Conservation (phyloP, 331 rosid genomes). For the Acacia pycnantha region DNA sequence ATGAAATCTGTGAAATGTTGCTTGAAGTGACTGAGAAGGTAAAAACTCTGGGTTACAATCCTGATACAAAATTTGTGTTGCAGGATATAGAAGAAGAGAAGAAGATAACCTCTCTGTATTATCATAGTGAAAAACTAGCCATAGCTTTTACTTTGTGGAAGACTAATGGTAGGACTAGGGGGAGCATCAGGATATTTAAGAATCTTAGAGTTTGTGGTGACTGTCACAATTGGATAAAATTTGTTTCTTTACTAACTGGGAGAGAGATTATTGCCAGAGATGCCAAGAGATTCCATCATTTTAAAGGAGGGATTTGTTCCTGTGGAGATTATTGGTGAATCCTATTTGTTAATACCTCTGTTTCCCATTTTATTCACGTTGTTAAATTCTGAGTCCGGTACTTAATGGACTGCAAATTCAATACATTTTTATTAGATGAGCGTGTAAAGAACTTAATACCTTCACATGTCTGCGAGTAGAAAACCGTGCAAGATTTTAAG, state of each 20-base stretch:
- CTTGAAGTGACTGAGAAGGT: conserved; percentile 47
- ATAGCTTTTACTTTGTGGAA: conserved; percentile 59
- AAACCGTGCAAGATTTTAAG: neutral
- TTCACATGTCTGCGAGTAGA: neutral
- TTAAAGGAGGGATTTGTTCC: conserved; percentile 59
- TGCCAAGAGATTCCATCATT: conserved; percentile 66
- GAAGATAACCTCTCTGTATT: conserved; percentile 49
- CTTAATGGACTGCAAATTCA: conserved; percentile 9
- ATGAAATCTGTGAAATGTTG: conserved; percentile 43
- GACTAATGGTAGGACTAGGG: conserved; percentile 45
- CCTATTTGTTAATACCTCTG: conserved; percentile 1
- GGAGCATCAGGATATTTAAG: conserved; percentile 57
- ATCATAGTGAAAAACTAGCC: conserved; percentile 72
- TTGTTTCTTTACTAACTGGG: conserved; percentile 47
- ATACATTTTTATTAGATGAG: neutral
- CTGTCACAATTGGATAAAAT: conserved; percentile 63
- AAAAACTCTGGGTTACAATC: conserved; percentile 50
- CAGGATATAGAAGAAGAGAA: conserved; percentile 59
- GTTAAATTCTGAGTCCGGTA: neutral
- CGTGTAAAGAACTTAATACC: conserved; percentile 3
- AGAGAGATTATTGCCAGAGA: conserved; percentile 66
- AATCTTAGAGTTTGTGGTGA: conserved; percentile 79
- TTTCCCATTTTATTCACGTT: neutral
- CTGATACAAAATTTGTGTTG: conserved; percentile 63
- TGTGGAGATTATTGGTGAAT: conserved; percentile 70